A percentile compares a stretch with the other conserved stretches of the same genome.
Evolutionary conservation across 2,329 filamentous ascomycete species (phyloP).

Genomic region (Phaeosphaeriaceae sp.): DNA sequence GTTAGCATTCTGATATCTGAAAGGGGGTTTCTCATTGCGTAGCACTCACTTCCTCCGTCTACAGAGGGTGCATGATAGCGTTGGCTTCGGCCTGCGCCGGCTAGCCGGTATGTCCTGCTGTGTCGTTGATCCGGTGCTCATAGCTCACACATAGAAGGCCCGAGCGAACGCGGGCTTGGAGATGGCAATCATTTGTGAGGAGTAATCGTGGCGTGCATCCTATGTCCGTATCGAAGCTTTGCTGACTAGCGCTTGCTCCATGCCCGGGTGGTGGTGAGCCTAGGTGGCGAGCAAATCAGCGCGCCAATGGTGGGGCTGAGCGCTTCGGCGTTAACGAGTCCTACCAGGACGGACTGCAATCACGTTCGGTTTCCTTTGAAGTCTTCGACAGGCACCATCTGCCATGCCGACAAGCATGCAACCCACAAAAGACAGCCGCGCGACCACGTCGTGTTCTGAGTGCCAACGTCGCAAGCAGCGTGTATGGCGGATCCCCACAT

Average conservation of each 20-base stretch:
- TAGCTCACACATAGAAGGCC: conserved; percentile 4
- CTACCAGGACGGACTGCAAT: not conserved
- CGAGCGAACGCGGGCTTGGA: not conserved
- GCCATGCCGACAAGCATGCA: conserved; percentile 24
- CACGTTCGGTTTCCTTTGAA: not conserved
- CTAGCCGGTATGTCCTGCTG: conserved; percentile 35
- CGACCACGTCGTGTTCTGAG: conserved; percentile 52
- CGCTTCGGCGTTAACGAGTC: not conserved
- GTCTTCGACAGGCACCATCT: not conserved
- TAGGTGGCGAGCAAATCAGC: not conserved
- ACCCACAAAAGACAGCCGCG: conserved; percentile 30
- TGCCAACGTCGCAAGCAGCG: conserved; percentile 61
- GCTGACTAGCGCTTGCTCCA: not conserved
- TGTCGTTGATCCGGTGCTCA: conserved; percentile 26
- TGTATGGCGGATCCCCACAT: conserved; percentile 38
- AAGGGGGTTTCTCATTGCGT: not conserved
- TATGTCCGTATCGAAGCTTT: not conserved
- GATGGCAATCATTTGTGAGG: not conserved
- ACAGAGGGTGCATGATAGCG: conserved; percentile 38
- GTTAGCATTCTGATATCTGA: conserved; percentile 7
- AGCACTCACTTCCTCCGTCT: conserved; percentile 33
- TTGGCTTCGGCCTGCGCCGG: conserved; percentile 40
- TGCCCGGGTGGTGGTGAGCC: not conserved
- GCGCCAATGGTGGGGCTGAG: not conserved
- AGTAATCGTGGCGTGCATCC: not conserved